Percentiles rank a stretch among this genome's conserved stretches.
These are phyloP conservation scores for Bruguiera hainesii DNA, from an alignment of 441 rosid genomes.

Conservation along the genomic window DNA sequence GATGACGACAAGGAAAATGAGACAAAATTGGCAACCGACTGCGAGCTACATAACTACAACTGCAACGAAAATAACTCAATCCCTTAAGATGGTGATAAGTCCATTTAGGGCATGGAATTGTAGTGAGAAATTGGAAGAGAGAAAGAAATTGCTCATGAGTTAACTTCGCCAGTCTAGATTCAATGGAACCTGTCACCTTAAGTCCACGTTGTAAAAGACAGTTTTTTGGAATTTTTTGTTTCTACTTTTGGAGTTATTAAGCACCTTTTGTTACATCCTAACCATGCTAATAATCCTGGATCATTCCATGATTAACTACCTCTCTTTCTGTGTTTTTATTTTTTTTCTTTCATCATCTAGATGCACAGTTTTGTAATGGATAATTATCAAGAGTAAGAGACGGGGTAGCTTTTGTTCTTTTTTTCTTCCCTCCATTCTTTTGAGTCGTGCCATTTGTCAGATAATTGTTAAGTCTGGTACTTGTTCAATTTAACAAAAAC, in stretches of 20 bases:
- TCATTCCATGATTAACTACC: slow-evolving; percentile 10
- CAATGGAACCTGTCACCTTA: slow-evolving; percentile 26
- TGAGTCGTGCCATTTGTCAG: too few relatives aligned
- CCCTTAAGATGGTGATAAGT: too few relatives aligned
- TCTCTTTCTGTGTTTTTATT: too few relatives aligned
- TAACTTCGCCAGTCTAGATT: slow-evolving; percentile 30
- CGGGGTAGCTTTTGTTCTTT: not conserved
- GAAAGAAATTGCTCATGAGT: not conserved
- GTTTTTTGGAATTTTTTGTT: not conserved
- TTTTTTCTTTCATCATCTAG: not conserved
- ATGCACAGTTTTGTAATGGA: not conserved
- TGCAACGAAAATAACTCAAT: not conserved
- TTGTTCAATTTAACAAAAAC: slow-evolving; percentile 5
- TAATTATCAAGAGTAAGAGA: not conserved
- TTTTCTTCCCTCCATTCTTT: too few relatives aligned
- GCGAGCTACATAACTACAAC: not conserved
- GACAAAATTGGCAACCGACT: not conserved
- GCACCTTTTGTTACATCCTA: slow-evolving; percentile 1
- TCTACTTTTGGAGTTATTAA: slow-evolving; percentile 5
- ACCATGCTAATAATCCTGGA: not conserved
- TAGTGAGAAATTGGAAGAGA: not conserved
- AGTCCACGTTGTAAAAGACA: not conserved
- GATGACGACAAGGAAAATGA: not conserved
- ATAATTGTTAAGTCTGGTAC: too few relatives aligned
- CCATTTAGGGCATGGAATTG: not conserved